phyloP scores from a whole-genome alignment of 1,139 yeast species.

The Neolecta irregularis region DNA sequence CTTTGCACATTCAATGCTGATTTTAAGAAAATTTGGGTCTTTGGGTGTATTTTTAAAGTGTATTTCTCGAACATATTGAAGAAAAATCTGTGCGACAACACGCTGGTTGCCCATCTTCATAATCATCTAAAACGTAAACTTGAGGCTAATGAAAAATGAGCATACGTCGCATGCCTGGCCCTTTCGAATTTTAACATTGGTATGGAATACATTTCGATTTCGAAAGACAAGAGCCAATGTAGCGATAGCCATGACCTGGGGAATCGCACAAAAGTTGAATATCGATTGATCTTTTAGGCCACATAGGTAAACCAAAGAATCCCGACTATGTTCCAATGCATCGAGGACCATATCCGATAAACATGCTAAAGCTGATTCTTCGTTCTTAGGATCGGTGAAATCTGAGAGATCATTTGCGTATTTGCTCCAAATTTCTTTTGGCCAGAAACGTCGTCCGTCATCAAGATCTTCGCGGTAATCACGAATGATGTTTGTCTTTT shows the following conservation, averaged over 20 bases:
- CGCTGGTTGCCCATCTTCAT: constrained; percentile 56
- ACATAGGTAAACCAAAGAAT: constrained; percentile 61
- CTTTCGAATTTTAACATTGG: constrained; percentile 74
- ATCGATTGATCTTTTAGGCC: constrained; percentile 66
- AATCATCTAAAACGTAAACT: constrained; percentile 42
- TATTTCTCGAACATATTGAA: constrained; percentile 54
- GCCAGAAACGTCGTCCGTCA: constrained; percentile 95
- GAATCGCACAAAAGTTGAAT: constrained; percentile 89
- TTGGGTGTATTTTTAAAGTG: constrained; percentile 63
- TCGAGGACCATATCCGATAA: constrained; percentile 66
- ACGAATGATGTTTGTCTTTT: constrained; percentile 87
- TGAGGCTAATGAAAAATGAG: not conserved
- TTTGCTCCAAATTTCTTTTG: constrained; percentile 78
- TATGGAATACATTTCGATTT: constrained; percentile 55
- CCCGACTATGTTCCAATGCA: constrained; percentile 63
- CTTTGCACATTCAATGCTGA: constrained; percentile 76
- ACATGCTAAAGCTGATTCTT: constrained; percentile 35
- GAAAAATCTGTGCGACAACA: constrained; percentile 63
- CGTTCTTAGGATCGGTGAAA: constrained; percentile 41
- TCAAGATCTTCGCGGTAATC: constrained; percentile 85
- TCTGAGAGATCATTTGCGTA: constrained; percentile 36
- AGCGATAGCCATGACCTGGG: constrained; percentile 97
- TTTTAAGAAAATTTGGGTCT: constrained; percentile 75
- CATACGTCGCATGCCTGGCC: constrained; percentile 44
- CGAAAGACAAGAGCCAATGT: constrained; percentile 75